Evolutionary conservation across 1,139 yeast species (phyloP).

Genomic region (Meyerozyma sp.): DNA sequence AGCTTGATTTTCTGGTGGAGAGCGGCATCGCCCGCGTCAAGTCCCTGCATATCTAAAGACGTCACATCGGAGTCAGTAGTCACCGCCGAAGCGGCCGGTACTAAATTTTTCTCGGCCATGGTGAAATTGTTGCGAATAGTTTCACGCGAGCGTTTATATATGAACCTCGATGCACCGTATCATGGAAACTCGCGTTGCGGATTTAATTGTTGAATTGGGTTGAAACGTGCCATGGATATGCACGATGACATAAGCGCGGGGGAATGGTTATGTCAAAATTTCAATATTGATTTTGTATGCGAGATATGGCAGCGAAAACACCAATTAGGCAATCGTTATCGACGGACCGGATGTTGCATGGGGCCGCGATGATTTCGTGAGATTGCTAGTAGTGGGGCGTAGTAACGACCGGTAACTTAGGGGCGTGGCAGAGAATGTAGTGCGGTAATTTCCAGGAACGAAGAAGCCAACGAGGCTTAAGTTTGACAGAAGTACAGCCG

Average conservation of each 20-base stretch:
- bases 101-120: background rate
- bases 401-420: no score
- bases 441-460: no score
- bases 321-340: background rate
- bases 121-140: background rate
- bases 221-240: background rate
- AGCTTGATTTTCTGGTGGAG: slow-evolving; percentile 32
- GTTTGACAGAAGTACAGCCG: no score
- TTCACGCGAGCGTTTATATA: background rate
- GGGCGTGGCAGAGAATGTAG: no score
- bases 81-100: background rate
- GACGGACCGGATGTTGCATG: no score
- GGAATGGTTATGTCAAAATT: background rate
- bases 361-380: no score
- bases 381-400: no score
- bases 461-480: no score
- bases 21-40: slow-evolving; percentile 22
- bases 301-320: no score
- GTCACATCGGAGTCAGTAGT: background rate
- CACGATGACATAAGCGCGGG: background rate
- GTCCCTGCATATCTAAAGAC: slow-evolving; percentile 12
- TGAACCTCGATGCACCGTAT: background rate
- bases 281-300: no score
- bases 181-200: background rate
- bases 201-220: background rate